phyloP scores from a whole-genome alignment of 371 early-diverging fungal genomes.

The Mucor saturninus region DNA sequence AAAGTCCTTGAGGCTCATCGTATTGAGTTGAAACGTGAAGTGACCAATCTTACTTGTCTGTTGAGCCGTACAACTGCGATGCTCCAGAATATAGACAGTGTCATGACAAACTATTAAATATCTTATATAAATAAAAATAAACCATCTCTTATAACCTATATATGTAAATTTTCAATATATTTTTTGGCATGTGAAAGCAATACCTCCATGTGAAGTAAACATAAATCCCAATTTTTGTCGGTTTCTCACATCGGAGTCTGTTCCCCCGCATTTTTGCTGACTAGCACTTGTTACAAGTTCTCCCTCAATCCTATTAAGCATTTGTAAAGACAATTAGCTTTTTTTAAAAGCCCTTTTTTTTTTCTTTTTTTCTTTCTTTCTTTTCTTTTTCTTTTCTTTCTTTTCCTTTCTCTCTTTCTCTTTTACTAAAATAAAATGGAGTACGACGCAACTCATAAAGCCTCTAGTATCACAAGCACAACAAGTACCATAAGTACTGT shows the following conservation, averaged over 20 bases:
- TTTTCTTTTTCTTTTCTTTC: constrained; percentile 12
- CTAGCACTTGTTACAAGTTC: background rate
- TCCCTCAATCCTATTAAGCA: constrained; percentile 2
- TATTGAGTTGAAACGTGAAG: constrained; percentile 66
- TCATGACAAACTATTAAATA: constrained; percentile 30
- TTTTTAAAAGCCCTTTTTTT: constrained; percentile 6
- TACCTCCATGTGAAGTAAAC: constrained; percentile 8
- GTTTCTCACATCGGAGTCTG: constrained; percentile 5
- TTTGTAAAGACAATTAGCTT: constrained; percentile 24
- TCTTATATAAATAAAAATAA: background rate
- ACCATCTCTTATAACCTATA: constrained; percentile 2
- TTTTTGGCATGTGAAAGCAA: constrained; percentile 4
- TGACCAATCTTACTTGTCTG: constrained; percentile 60
- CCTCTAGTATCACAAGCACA: constrained; percentile 29
- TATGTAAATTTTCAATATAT: background rate
- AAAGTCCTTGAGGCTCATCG: constrained; percentile 61
- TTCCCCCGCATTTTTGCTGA: constrained; percentile 18
- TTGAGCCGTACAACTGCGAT: constrained; percentile 66
- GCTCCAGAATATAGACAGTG: constrained; percentile 64
- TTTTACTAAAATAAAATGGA: constrained; percentile 18
- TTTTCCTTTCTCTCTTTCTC: constrained; percentile 9
- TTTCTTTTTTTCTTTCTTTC: constrained; percentile 2
- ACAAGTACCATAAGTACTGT: constrained; percentile 23
- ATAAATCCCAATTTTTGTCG: background rate
- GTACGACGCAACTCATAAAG: constrained; percentile 26